phyloP scores from a whole-genome alignment of 2,329 filamentous ascomycete species.

The Xenosphaeropsis pyriputrescens region DNA sequence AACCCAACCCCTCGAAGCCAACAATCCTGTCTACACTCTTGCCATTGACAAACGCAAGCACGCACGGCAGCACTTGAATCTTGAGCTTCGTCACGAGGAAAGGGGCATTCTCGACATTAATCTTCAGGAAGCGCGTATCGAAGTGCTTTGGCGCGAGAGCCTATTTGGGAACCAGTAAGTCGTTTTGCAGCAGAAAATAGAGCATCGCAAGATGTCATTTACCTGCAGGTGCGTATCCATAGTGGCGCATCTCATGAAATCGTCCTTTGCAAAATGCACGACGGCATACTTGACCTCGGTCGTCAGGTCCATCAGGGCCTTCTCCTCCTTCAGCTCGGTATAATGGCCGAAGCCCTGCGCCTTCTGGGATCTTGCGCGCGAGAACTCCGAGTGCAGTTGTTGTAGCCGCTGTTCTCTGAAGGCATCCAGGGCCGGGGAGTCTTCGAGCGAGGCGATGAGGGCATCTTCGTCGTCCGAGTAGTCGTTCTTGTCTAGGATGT shows the following conservation, averaged over 20 bases:
- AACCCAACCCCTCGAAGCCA: slow-evolving; percentile 41
- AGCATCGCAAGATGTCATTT: background rate
- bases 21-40: slow-evolving; percentile 38
- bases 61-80: slow-evolving; percentile 41
- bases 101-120: slow-evolving; percentile 43
- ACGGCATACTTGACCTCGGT: slow-evolving; percentile 22
- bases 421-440: slow-evolving; percentile 33
- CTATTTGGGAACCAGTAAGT: slow-evolving; percentile 14
- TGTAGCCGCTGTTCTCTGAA: slow-evolving; percentile 41
- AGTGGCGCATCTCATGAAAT: slow-evolving; percentile 24
- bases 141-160: slow-evolving; percentile 38
- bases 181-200: background rate
- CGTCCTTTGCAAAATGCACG: slow-evolving; percentile 25
- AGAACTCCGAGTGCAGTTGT: slow-evolving; percentile 39
- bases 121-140: slow-evolving; percentile 39
- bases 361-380: slow-evolving; percentile 33
- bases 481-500: slow-evolving; percentile 23
- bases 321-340: slow-evolving; percentile 40
- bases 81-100: slow-evolving; percentile 42
- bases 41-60: slow-evolving; percentile 40
- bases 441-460: slow-evolving; percentile 38
- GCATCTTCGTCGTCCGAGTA: slow-evolving; percentile 38
- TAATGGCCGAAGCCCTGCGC: slow-evolving; percentile 35
- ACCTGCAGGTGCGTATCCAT: slow-evolving; percentile 24
- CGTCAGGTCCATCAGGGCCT: slow-evolving; percentile 33